Percentiles rank a stretch among this genome's conserved stretches.
Evolutionary conservation across 345 rosid genomes (phyloP).

Genomic region (Citrus inodora): DNA sequence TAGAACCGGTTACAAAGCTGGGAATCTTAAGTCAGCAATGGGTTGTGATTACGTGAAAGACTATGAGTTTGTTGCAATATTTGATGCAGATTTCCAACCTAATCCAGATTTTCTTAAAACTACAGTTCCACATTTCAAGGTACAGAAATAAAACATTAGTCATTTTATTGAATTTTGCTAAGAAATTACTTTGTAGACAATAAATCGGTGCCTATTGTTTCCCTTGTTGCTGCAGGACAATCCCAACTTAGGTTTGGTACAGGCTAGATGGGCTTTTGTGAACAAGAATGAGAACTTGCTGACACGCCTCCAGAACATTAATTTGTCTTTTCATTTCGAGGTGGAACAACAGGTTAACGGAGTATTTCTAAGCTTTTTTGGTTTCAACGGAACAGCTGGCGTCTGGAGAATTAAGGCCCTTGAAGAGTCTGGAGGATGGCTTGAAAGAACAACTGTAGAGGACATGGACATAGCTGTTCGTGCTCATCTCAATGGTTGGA

Average conservation of each 20-base stretch:
- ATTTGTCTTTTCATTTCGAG: constrained; percentile 80
- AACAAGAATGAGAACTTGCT: constrained; percentile 81
- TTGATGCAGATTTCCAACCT: constrained; percentile 86
- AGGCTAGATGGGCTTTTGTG: constrained; percentile 81
- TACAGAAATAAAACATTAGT: constrained; percentile 13
- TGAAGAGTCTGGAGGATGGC: constrained; percentile 92
- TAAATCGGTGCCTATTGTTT: neutral
- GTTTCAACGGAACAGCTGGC: constrained; percentile 90
- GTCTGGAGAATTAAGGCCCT: constrained; percentile 89
- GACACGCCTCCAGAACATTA: constrained; percentile 85
- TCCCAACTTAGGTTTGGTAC: constrained; percentile 70
- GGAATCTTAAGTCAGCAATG: constrained; percentile 89
- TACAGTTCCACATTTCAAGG: constrained; percentile 85
- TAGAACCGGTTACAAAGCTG: constrained; percentile 88
- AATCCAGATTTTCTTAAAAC: constrained; percentile 64
- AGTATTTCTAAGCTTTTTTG: constrained; percentile 74
- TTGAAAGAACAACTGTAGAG: constrained; percentile 81
- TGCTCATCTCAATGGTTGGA: constrained; percentile 88
- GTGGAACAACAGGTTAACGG: constrained; percentile 86
- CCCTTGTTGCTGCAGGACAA: constrained; percentile 43
- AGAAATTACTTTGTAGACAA: neutral
- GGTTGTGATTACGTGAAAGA: constrained; percentile 68
- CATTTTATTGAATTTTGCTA: neutral
- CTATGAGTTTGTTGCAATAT: constrained; percentile 81
- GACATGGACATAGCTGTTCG: constrained; percentile 94